phyloP scores from a whole-genome alignment of 2,329 filamentous ascomycete genomes.

The Fusarium sp. region DNA sequence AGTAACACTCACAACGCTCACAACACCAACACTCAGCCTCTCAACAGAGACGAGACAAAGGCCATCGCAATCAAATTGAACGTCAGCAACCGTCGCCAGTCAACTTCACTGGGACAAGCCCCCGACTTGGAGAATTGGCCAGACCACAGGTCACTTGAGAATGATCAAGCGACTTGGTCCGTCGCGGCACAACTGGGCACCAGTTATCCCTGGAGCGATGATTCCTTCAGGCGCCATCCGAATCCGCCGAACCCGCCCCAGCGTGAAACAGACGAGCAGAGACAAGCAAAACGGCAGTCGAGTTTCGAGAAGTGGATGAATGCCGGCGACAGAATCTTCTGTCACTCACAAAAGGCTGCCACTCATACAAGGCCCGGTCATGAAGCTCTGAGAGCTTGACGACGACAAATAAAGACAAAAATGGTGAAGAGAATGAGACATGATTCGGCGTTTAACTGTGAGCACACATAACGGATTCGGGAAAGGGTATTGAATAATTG shows the following conservation, averaged over 20 bases:
- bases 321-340: slow-evolving; percentile 39
- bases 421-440: background rate
- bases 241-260: background rate
- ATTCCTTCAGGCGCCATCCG: background rate
- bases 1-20: slow-evolving; percentile 9
- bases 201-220: slow-evolving; percentile 17
- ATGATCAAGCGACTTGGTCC: slow-evolving; percentile 24
- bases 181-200: slow-evolving; percentile 20
- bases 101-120: slow-evolving; percentile 3
- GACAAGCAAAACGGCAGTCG: slow-evolving; percentile 32
- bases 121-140: slow-evolving; percentile 1
- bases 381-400: background rate
- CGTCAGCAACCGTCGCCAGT: slow-evolving; percentile 5
- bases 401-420: background rate
- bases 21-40: slow-evolving; percentile 8
- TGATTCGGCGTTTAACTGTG: slow-evolving; percentile 2
- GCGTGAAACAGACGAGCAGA: slow-evolving; percentile 14
- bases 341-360: slow-evolving; percentile 23
- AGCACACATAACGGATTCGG: slow-evolving; percentile 5
- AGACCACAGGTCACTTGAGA: background rate
- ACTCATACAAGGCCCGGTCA: slow-evolving; percentile 22
- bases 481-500: background rate
- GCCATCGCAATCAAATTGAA: background rate
- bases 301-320: slow-evolving; percentile 38
- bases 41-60: slow-evolving; percentile 18